Evolutionary conservation across 2,329 filamentous ascomycete species (phyloP), one percentile per base, ranked within the genome.

Genomic region (Penicillium olsonii): DNA sequence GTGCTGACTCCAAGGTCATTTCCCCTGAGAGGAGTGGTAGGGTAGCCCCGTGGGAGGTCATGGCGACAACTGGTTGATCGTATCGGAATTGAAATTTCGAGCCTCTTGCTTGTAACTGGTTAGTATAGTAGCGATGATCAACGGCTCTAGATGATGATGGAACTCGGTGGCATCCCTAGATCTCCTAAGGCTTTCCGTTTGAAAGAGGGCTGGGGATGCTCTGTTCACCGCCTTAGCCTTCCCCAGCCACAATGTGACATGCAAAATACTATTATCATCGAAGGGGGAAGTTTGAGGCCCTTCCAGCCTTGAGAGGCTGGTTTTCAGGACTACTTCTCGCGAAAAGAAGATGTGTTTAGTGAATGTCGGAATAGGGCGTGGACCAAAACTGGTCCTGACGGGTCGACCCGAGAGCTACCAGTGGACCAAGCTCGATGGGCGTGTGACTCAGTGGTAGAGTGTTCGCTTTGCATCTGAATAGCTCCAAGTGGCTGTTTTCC

Each of bases 21-120:
- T 20, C 39, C 14, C 54, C 54, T 27, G 43, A 37, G 35, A 57
- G 45, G 17, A 57, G 52, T 18, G 48, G 54, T 24, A 57, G 43
- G 48, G 19, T 43, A 17, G 38, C 24, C 4, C 24, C 22, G n/a
- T 27, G 38, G 19, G 10, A 18, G 1, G 24, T 29, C 38, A 40
- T 40, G 9, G 22, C n/a, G 5, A 35, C 10, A 29, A 15, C 7
- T 19, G 4, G 12, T 18, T 29, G 15, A 10, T 35, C 15, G 6
- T n/a, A n/a, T n/a, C n/a, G n/a, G n/a, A n/a, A 18, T 35, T 10
- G 10, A 19, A 40, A 12, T 1, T 18, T 2, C 9, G 26, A 8
- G 17, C 3, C 7, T 17, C 3, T 18, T 7, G 24, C 1, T 10
- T 19, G n/a, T 11, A 6, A 6, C 18, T 40, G 38, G 9, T 15